phyloP scores from a whole-genome alignment of 495 filamentous ascomycete species.

The Diplogelasinospora grovesii region DNA sequence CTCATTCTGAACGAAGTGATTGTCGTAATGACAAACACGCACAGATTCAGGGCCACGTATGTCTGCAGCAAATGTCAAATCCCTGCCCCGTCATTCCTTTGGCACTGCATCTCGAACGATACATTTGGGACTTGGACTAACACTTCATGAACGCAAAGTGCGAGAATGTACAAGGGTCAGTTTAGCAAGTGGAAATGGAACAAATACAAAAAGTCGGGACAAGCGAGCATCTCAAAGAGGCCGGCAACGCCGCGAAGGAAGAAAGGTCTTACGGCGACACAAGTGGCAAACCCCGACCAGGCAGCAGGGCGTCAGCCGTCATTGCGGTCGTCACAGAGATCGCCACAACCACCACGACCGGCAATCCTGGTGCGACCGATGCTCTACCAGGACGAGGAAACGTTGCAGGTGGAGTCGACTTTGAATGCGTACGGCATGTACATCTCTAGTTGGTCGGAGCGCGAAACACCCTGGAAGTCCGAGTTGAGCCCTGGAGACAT shows the following conservation, averaged over 20 bases:
- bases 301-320: no score
- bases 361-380: constrained; percentile 1
- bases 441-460: constrained; percentile 9
- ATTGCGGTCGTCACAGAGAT: no score
- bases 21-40: constrained; percentile 20
- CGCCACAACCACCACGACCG: not conserved
- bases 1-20: constrained; percentile 31
- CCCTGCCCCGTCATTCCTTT: no score
- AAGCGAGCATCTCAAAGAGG: not conserved
- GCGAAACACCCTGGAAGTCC: constrained; percentile 8
- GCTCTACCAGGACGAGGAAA: constrained; percentile 6
- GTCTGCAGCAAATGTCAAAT: not conserved
- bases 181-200: constrained; percentile 30
- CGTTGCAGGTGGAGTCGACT: constrained; percentile 6
- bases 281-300: no score
- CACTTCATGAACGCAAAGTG: no score
- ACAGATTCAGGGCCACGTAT: constrained; percentile 32
- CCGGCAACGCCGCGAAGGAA: constrained; percentile 7
- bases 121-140: no score
- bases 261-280: no score
- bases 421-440: constrained; percentile 8
- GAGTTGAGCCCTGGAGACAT: not conserved
- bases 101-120: no score
- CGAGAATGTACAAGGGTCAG: constrained; percentile 32
- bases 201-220: constrained; percentile 27